Base-by-base conservation (phyloP, 306 rosid genomes). In the Pterocarpus macrocarpus region DNA sequence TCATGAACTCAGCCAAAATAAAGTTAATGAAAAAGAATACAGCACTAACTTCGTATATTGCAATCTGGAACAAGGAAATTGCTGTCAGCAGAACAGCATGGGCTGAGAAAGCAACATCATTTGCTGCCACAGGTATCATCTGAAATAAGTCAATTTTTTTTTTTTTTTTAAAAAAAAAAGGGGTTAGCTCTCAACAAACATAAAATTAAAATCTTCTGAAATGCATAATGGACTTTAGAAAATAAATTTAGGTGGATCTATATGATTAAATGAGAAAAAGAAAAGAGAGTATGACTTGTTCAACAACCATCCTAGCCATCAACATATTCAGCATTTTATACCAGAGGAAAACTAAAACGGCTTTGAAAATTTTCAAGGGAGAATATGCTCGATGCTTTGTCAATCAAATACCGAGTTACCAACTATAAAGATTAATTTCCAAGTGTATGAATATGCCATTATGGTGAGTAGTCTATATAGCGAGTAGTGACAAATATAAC, bases 91-190 rank as follows among this genome's bases (percentile, higher is more conserved):
- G 62, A 84, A 95, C 99, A 57, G 99, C 99, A 71, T 95, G 97
- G 52, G 15, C 15, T 50, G 99, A 93, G 81, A 95, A 95, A 69
- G 98, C 98, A 22, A 95, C 98, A 82, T 95, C 99, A 65, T 93
- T 95, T 73, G 94, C 90, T 22, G 98, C 99, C 8, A 95, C 97
- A 2, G 99, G 99, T 81, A 93, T 95, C 99, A 93, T 95, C 99
- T 95, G 89, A 70, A 87, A 82, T 52, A 61, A 57, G 66, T 45
- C n/a, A 44, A 6, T 22, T 22, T 22, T 22, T 22, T 22, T 22
- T 22, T 22, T 22, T 22, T 22, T 22, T 22, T 22, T 22, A 22
- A 50, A 11, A 52, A 36, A 22, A 50, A 11, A 52, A 36, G 15
- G 2, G 22, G 11, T 10, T 2, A 45, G 56, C 15, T 22, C 53